phyloP scores from a whole-genome alignment of 495 filamentous ascomycete genomes.

The Podospora pseudocomata region DNA sequence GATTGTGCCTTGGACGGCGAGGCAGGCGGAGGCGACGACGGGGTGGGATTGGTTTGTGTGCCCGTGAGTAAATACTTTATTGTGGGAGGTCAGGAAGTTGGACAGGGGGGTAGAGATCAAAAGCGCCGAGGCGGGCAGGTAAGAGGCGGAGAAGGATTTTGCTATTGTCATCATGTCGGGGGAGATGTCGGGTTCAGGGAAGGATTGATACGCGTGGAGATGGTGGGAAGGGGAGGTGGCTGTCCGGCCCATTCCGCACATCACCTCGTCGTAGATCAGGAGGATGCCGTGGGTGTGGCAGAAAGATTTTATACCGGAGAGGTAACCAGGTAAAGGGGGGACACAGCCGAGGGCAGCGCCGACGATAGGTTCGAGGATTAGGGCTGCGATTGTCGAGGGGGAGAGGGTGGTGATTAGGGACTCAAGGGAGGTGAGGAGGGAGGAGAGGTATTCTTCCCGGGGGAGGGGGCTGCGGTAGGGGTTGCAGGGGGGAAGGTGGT shows the following conservation, averaged over 20 bases:
- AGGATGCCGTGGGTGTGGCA: conserved; percentile 65
- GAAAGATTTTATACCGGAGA: conserved; percentile 57
- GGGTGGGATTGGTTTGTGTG: conserved; percentile 62
- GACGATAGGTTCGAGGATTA: conserved; percentile 62
- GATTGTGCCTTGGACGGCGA: conserved; percentile 54
- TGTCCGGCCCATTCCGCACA: conserved; percentile 63
- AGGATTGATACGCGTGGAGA: neutral
- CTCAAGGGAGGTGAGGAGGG: conserved; percentile 42
- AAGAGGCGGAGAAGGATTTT: conserved; percentile 60
- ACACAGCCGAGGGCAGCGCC: conserved; percentile 62
- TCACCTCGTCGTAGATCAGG: conserved; percentile 71
- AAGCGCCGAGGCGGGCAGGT: conserved; percentile 29
- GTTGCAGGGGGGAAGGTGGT: conserved; percentile 62
- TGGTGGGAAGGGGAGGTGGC: neutral
- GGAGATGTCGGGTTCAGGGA: conserved; percentile 31
- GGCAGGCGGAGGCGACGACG: conserved; percentile 51
- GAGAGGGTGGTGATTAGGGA: conserved; percentile 62
- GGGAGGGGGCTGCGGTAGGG: conserved; percentile 40
- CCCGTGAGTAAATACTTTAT: conserved; percentile 50
- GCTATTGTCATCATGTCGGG: conserved; percentile 65
- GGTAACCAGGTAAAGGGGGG: conserved; percentile 59
- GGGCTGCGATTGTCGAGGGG: conserved; percentile 61
- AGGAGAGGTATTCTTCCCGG: conserved; percentile 3
- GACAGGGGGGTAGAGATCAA: conserved; percentile 18
- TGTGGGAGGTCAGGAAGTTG: conserved; percentile 55